Base-by-base conservation (phyloP, 2,329 filamentous ascomycete species). In the Aspergillus quadricinctus region DNA sequence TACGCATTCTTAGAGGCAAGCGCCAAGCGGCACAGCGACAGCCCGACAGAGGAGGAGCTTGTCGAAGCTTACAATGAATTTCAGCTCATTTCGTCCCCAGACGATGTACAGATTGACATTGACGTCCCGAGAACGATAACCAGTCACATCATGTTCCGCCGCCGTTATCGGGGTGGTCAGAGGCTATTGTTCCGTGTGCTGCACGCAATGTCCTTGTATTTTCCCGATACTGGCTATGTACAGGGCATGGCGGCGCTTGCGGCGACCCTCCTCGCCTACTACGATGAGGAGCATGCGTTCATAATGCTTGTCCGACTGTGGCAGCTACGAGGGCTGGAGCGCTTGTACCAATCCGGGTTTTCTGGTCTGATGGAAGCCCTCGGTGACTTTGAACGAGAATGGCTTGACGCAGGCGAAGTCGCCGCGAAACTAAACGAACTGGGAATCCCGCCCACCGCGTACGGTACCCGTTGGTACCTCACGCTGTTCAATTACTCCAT, bases 401-500 rank as follows among this genome's bases (percentile, higher is more conserved):
- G 94, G 94, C 81, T 97, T 53, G 80, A 80, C 28, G 83, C 83
- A 56, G 89, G 88, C 65, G 88, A 92, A 59, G 87, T 97, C n/a
- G 86, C 87, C 46, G 79, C 81, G 66, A 92, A 92, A 75, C 79
- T 97, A 70, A 83, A 82, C 49, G 88, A 92, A 59, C 81, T 97
- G 29, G 81, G 82, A 60, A 94, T 99, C 64, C 86, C 90, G 45
- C 86, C 90, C 19, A 96, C 92, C 1, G 88, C 92, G n/a, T 99
- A 97, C 70, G 94, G 92, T 31, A 97, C 93, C 3, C 83, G 92
- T 52, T 99, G 94, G 94, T 99, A 99, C 71, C 81, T 99, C 52
- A 99, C 94, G 1, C 80, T 99, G 8, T 99, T 99, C 81, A 97
- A 97, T 75, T 88, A 97, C 68, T 95, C 91, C 17, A 90, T 99